Evolutionary conservation across 83 land plant genomes (phyloP), one percentile per base, ranked within the genome.

Genomic region (Picea abies): DNA sequence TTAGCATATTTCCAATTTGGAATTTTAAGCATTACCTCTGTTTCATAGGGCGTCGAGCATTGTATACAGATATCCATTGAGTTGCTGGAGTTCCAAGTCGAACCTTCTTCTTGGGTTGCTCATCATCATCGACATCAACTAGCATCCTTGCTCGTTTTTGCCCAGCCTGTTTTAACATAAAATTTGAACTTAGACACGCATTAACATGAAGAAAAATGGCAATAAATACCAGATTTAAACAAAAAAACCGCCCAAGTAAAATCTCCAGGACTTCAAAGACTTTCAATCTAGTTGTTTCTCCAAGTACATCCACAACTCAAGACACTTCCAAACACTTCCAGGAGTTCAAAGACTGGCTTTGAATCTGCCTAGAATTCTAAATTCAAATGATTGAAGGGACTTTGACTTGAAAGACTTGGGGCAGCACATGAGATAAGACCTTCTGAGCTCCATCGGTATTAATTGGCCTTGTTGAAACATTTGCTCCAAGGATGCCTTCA

Each of bases 51-150:
- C 87, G 84, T 1, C 94, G 84, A 3, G 94, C 95, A 85, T 91
- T 91, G 67, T 91, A 93, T 72, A 93, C 95, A 35, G 95, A 90
- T 25, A 93, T 90, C 95, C 95, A 93, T 81, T 91, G 95, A 4
- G 94, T 93, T 77, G 95, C 95, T 47, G 95, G 95, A 83, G 86
- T 87, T 83, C 95, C 95, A 52, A 93, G 81, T 6, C 95, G 87
- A 32, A 93, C 86, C 76, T 88, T 93, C 85, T 93, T 93, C 83
- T 86, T 91, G 3, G 95, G 95, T 80, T 93, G 94, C 39, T 91
- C 95, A 70, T 93, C 95, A 37, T 91, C 94, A 25, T 89, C 95
- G 23, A 85, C 83, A 62, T 89, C 87, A 37, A 89, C 89, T 44
- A 81, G 80, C 79, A 92, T 23, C 66, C 95, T 89, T 58, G 87